Percentiles rank a stretch among this genome's conserved stretches.
These are phyloP conservation scores for Bipolaris sorokiniana DNA, from an alignment of 2,329 filamentous ascomycete species.

Conservation along the genomic window DNA sequence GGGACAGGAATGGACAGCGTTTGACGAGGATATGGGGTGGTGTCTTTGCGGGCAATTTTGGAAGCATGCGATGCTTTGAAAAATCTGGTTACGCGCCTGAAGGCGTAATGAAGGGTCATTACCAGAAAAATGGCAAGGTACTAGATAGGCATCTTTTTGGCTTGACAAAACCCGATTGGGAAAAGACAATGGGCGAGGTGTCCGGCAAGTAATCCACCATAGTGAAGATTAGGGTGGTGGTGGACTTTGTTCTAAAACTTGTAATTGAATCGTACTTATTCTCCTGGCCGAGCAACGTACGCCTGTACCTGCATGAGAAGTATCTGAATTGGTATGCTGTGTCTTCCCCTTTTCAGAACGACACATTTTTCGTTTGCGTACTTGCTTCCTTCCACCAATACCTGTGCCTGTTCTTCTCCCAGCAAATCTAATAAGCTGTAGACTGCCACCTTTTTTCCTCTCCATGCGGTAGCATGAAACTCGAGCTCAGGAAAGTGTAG, in stretches of 20 bases:
- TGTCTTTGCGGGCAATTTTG: constrained; percentile 42
- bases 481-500: constrained; percentile 39
- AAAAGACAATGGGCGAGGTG: constrained; percentile 12
- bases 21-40: constrained; percentile 40
- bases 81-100: constrained; percentile 50
- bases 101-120: constrained; percentile 43
- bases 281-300: constrained; percentile 35
- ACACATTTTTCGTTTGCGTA: constrained; percentile 35
- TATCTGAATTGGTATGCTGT: constrained; percentile 39
- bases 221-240: not conserved
- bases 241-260: not conserved
- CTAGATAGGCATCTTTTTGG: constrained; percentile 45
- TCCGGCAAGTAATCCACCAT: constrained; percentile 1
- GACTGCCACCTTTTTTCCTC: constrained; percentile 39
- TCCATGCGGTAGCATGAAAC: constrained; percentile 39
- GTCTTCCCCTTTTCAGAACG: constrained; percentile 35
- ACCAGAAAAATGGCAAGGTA: constrained; percentile 45
- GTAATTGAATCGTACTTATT: constrained; percentile 13
- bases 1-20: constrained; percentile 31
- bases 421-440: constrained; percentile 46
- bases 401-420: constrained; percentile 34
- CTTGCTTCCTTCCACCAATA: constrained; percentile 31
- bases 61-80: constrained; percentile 45
- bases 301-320: constrained; percentile 42
- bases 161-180: constrained; percentile 42